Evolutionary conservation across 2,329 filamentous ascomycete genomes (phyloP).

Genomic region (Elsinoe fawcettii): DNA sequence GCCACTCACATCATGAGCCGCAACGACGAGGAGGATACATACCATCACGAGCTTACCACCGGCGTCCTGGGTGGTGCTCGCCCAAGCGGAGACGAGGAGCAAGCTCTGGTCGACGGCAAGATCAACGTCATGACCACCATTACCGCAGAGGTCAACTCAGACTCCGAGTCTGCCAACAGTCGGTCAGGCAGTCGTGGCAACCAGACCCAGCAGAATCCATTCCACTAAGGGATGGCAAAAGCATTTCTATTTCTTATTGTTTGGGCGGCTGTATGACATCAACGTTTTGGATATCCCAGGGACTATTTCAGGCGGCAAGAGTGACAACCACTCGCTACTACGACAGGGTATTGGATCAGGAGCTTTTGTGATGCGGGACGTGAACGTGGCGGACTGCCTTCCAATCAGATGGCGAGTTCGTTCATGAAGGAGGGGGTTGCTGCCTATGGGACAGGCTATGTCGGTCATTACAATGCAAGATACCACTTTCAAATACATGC

Average conservation of each 20-base stretch:
- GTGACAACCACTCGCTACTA: not conserved
- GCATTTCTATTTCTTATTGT: not conserved
- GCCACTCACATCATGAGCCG: constrained; percentile 6
- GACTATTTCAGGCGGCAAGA: not conserved
- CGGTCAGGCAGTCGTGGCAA: not conserved
- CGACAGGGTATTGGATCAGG: constrained; percentile 4
- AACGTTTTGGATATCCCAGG: not conserved
- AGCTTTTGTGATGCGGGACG: not conserved
- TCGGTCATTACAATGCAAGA: not conserved
- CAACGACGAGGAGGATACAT: not conserved
- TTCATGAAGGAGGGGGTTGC: not conserved
- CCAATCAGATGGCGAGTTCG: not conserved
- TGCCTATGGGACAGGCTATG: constrained; percentile 1
- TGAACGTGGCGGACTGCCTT: not conserved
- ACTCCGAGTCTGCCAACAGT: not conserved
- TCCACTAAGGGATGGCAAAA: not conserved
- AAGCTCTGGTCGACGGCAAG: constrained; percentile 10
- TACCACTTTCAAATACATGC: not conserved
- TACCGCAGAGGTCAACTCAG: constrained; percentile 9
- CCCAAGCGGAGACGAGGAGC: constrained; percentile 9
- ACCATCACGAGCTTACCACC: constrained; percentile 3
- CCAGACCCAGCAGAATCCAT: not conserved
- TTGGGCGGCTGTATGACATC: not conserved
- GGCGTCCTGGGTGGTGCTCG: constrained; percentile 3
- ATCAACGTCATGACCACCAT: constrained; percentile 13